Conservation (phyloP, 768 basidiomycete species). For the Leucocoprinus birnbaumii region DNA sequence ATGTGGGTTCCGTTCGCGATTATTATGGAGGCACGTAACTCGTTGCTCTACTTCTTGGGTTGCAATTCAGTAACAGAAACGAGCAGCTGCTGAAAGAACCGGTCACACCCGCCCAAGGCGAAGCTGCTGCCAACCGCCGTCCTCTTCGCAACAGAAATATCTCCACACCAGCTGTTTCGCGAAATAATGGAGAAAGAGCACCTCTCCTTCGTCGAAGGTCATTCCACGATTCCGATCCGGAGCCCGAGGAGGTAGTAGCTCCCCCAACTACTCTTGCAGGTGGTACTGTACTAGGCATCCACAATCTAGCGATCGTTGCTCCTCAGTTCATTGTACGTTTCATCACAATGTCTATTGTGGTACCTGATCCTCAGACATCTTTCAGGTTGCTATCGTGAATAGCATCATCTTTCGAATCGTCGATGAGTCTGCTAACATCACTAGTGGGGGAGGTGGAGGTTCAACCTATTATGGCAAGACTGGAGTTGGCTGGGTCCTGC, state of each 20-base stretch:
- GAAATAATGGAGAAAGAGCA: conserved; percentile 42
- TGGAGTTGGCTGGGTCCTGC: conserved; percentile 91
- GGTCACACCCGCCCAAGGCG: conserved; percentile 28
- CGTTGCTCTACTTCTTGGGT: not conserved
- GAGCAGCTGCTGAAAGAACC: conserved; percentile 73
- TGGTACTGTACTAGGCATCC: conserved; percentile 91
- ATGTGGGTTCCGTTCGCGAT: conserved; percentile 98
- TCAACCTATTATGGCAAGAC: conserved; percentile 75
- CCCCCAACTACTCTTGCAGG: conserved; percentile 62
- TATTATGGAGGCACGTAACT: conserved; percentile 81
- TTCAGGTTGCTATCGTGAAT: conserved; percentile 79
- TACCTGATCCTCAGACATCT: conserved; percentile 13
- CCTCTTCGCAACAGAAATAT: conserved; percentile 52
- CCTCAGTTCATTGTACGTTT: conserved; percentile 86
- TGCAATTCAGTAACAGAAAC: conserved; percentile 4
- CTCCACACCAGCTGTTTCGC: conserved; percentile 42
- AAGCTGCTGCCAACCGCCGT: conserved; percentile 27
- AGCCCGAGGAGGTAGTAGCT: conserved; percentile 32
- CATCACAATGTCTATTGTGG: conserved; percentile 2
- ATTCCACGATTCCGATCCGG: conserved; percentile 43
- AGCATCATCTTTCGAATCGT: conserved; percentile 83
- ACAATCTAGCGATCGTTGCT: conserved; percentile 93
- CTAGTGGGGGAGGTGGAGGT: conserved; percentile 37
- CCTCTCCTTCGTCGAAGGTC: conserved; percentile 63
- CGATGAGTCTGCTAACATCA: conserved; percentile 46